Evolutionary conservation across 805 yeast species (phyloP).

Genomic region (Cyberlindnera xylosilytica): DNA sequence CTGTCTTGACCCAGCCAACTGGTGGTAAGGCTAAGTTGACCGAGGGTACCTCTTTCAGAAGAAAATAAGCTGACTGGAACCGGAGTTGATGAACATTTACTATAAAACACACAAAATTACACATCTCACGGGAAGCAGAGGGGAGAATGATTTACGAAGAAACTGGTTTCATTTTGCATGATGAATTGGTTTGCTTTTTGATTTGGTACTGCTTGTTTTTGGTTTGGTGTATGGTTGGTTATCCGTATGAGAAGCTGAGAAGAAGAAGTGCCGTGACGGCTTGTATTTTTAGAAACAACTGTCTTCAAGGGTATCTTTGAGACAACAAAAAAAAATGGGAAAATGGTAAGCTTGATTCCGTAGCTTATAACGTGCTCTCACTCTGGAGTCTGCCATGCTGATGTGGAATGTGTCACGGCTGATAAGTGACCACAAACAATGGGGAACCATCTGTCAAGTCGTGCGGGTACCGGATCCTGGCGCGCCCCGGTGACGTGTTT

Average conservation of each 20-base stretch:
- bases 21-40: constrained; percentile 99
- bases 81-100: too few species aligned
- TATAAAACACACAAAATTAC: constrained; percentile 1
- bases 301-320: neutral
- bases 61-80: constrained; percentile 69
- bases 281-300: constrained; percentile 12
- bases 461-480: constrained; percentile 1
- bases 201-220: neutral
- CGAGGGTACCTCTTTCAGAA: constrained; percentile 99
- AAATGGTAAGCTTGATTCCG: neutral
- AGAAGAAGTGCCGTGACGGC: constrained; percentile 6
- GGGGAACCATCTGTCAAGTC: neutral
- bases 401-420: neutral
- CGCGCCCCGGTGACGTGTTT: constrained; percentile 4
- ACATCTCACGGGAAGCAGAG: constrained; percentile 1
- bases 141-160: constrained; percentile 1
- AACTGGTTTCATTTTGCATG: neutral
- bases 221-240: neutral
- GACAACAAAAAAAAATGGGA: constrained; percentile 7
- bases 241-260: neutral
- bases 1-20: constrained; percentile 97
- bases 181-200: neutral
- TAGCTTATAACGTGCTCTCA: neutral
- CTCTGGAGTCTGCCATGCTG: too few species aligned
- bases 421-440: neutral